Evolutionary conservation across 2,329 filamentous ascomycete genomes (phyloP), one percentile per base, ranked within the genome.

Genomic region (Amesomyces nigricolor): DNA sequence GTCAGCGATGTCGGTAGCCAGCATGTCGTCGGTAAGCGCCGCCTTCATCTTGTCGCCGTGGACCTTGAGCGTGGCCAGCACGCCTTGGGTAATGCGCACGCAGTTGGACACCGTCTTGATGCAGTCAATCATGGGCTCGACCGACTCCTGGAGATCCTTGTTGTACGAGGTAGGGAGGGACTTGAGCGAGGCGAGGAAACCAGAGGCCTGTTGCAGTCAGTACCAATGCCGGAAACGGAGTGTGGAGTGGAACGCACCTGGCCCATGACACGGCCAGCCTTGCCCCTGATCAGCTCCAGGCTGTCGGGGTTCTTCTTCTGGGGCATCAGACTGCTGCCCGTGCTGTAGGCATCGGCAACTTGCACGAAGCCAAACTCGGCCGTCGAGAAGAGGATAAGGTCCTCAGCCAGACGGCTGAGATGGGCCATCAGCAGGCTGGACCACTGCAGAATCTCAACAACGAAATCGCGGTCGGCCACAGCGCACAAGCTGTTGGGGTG

Each of bases 91-190:
- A 64, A 95, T 95, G 70, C 87, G 83, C 53, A 95, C 79, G 66
- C 87, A 90, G 75, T 95, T 87, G 54, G 79, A 80, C 59, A 94
- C 79, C 5, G 89, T 92, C 78, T 91, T 88, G 71, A 91, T 81
- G 68, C 86, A 82, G 70, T 95, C 89, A 47, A 95, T 81, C 73
- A 95, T 83, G n/a, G 87, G 86, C 76, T 95, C 87, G 59, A 89
- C 85, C 56, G 83, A 86, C 73, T 95, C 90, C 72, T 96, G 89
- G n/a, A 95, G 73, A 70, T 95, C 89, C 73, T 95, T 95, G 77
- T 95, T 92, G 77, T 95, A 95, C 3, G 87, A 90, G 43, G 81
- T 87, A 2, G 89, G 88, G 29, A 94, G 80, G 54, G 87, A 87
- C 69, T 81, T 80, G 53, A 75, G 78, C 38, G 84, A 88, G 74